These are phyloP conservation scores for Apostasia ramifera DNA, from an alignment of 106 monocot species.

Conservation along the genomic window DNA sequence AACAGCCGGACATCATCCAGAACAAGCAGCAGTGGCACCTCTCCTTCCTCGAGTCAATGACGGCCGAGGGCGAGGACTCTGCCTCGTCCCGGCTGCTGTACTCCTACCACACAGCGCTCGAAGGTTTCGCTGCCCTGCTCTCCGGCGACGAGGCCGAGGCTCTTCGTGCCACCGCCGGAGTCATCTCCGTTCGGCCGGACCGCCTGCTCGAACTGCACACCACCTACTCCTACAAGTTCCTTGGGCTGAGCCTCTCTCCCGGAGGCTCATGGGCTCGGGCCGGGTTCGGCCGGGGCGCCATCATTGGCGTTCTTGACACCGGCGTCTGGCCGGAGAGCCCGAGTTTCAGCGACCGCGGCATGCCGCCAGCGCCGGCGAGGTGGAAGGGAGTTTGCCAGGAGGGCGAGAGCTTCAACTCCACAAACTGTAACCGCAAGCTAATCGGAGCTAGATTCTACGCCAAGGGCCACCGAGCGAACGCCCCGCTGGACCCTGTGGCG, in stretches of 20 bases:
- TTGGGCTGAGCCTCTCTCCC: slow-evolving; percentile 34
- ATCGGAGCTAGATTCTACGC: slow-evolving; percentile 80
- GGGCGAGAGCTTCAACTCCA: slow-evolving; percentile 56
- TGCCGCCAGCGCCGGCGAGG: slow-evolving; percentile 49
- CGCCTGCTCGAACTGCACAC: slow-evolving; percentile 51
- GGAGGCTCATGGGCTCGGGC: slow-evolving; percentile 34
- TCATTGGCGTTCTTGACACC: slow-evolving; percentile 85
- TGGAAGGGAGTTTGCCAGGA: slow-evolving; percentile 79
- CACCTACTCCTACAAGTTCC: slow-evolving; percentile 74
- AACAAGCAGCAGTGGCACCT: slow-evolving; percentile 58
- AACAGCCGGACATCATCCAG: slow-evolving; percentile 14
- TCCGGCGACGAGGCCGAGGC: slow-evolving; percentile 27
- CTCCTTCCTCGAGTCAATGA: slow-evolving; percentile 43
- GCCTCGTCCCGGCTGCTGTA: slow-evolving; percentile 54
- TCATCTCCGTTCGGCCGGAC: slow-evolving; percentile 58
- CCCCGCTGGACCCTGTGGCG: slow-evolving; percentile 9
- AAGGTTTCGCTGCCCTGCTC: slow-evolving; percentile 75
- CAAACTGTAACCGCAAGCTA: slow-evolving; percentile 81
- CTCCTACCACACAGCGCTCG: slow-evolving; percentile 58
- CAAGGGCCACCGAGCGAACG: slow-evolving; percentile 55
- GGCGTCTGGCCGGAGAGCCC: slow-evolving; percentile 93
- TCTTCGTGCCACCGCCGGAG: slow-evolving; percentile 25
- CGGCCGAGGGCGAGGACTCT: slow-evolving; percentile 15
- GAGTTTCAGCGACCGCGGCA: slow-evolving; percentile 57
- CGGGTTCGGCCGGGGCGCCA: slow-evolving; percentile 30